Percentiles rank a stretch among this genome's conserved stretches.
These are phyloP conservation scores for Aulographum hederae DNA, from an alignment of 2,329 filamentous ascomycete species.

Conservation along the genomic window DNA sequence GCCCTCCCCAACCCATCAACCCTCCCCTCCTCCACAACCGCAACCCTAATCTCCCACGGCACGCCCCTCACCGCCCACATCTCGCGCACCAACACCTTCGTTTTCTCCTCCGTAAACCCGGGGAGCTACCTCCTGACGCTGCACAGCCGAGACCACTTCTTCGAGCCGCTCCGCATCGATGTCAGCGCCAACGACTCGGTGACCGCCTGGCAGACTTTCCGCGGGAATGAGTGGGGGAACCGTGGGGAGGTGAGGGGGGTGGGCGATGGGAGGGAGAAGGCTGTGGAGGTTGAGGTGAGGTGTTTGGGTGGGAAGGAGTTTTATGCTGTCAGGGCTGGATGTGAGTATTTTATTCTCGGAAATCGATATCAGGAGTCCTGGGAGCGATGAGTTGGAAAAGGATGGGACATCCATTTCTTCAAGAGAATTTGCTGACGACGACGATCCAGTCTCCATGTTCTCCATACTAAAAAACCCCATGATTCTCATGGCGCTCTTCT, in stretches of 20 bases:
- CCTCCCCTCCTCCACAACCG: conserved; percentile 39
- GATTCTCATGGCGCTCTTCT: conserved; percentile 80
- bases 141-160: conserved; percentile 54
- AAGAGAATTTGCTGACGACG: neutral
- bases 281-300: conserved; percentile 46
- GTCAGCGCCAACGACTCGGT: conserved; percentile 31
- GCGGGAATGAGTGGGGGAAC: conserved; percentile 81
- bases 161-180: conserved; percentile 68
- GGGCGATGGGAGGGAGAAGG: conserved; percentile 19
- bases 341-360: conserved; percentile 34
- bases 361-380: too few species aligned
- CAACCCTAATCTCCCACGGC: conserved; percentile 43
- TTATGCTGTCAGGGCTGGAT: conserved; percentile 57
- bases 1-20: conserved; percentile 24
- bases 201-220: conserved; percentile 64
- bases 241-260: conserved; percentile 49
- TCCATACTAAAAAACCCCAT: conserved; percentile 84
- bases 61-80: conserved; percentile 41
- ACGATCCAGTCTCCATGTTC: conserved; percentile 49
- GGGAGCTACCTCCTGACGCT: conserved; percentile 73
- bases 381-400: too few species aligned
- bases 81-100: conserved; percentile 49
- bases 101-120: conserved; percentile 51
- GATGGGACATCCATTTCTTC: too few species aligned
- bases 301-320: conserved; percentile 50